Evolutionary conservation across 306 rosid species (phyloP).

Genomic region (Vicia sativa): DNA sequence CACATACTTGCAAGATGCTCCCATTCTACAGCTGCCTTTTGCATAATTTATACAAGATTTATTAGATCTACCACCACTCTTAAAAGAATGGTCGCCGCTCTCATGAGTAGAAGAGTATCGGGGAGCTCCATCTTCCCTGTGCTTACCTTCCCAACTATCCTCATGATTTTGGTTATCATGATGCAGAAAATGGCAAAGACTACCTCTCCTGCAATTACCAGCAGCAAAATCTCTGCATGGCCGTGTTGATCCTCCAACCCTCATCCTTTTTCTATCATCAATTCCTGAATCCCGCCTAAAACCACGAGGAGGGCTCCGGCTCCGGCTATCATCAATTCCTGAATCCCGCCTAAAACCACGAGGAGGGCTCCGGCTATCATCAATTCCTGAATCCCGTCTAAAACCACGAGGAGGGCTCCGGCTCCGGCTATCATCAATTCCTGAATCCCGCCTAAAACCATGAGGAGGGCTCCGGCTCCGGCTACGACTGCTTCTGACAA

Average conservation of each 20-base stretch:
- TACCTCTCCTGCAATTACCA: conserved; percentile 93
- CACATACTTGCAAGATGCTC: conserved; percentile 76
- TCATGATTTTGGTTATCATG: conserved; percentile 63
- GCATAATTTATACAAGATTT: conserved; percentile 61
- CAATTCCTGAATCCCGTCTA: conserved; percentile 66
- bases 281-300: conserved; percentile 67
- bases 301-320: conserved; percentile 59
- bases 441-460: conserved; percentile 69
- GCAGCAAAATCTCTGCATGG: conserved; percentile 75
- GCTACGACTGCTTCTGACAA: conserved; percentile 46
- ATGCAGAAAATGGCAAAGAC: conserved; percentile 74
- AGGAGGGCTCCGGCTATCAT: conserved; percentile 68
- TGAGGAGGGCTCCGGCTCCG: conserved; percentile 48
- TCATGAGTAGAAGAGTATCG: conserved; percentile 59
- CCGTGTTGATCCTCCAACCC: conserved; percentile 62
- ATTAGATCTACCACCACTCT: conserved; percentile 72
- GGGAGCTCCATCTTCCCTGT: conserved; percentile 69
- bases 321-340: conserved; percentile 56
- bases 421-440: conserved; percentile 56
- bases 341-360: conserved; percentile 71
- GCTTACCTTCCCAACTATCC: conserved; percentile 76
- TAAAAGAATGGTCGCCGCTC: conserved; percentile 55
- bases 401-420: conserved; percentile 58
- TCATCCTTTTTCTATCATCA: conserved; percentile 68
- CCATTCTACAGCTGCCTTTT: conserved; percentile 84